phyloP scores from a whole-genome alignment of 2,329 filamentous ascomycete genomes.

The Aspergillus felis region DNA sequence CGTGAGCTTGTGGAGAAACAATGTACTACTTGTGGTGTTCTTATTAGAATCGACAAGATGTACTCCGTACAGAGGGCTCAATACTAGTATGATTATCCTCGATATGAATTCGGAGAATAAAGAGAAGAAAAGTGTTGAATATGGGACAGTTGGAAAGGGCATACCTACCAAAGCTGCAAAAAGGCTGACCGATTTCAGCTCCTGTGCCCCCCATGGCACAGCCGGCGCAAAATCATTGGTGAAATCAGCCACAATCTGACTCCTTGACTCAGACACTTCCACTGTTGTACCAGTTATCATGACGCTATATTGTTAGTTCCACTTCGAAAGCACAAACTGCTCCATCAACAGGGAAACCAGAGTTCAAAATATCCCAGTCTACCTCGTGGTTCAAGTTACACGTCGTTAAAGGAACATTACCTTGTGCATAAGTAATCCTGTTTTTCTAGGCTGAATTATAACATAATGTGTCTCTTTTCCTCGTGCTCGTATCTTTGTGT shows the following conservation, averaged over 20 bases:
- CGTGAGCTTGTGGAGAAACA: not conserved
- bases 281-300: not conserved
- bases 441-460: not conserved
- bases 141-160: too few species aligned
- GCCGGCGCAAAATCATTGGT: not conserved
- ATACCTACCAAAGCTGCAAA: not conserved
- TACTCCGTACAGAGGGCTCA: not conserved
- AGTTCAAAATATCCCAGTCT: not conserved
- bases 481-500: too few species aligned
- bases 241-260: not conserved
- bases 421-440: not conserved
- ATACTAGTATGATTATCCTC: not conserved
- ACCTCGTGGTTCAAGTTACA: not conserved
- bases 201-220: not conserved
- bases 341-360: not conserved
- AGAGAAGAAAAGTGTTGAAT: not conserved
- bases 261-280: not conserved
- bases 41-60: not conserved
- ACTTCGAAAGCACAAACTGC: not conserved
- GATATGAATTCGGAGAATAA: not conserved
- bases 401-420: not conserved
- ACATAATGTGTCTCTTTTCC: too few species aligned
- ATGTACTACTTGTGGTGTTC: not conserved
- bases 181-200: not conserved
- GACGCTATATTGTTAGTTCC: not conserved